A percentile compares a stretch with the other conserved stretches of the same genome.
Evolutionary conservation across 1,284 basidiomycete genomes (phyloP).

Genomic region (Rhodotorula glutinis): DNA sequence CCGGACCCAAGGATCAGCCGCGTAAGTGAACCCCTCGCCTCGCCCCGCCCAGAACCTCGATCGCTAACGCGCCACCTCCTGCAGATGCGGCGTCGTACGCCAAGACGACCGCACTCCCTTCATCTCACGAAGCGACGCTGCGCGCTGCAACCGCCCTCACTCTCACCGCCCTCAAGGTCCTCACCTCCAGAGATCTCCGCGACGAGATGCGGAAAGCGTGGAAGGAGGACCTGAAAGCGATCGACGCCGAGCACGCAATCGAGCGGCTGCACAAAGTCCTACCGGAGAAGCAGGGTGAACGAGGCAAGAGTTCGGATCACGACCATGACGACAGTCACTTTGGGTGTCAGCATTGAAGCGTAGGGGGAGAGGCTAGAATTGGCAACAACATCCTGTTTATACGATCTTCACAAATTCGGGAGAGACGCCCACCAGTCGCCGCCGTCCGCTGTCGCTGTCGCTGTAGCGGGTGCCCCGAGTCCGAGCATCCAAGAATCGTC

Average conservation of each 20-base stretch:
- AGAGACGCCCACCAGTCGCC: background rate
- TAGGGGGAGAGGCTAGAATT: no score
- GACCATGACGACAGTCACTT: background rate
- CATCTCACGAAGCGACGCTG: conserved; percentile 7
- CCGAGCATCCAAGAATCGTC: conserved; percentile 1
- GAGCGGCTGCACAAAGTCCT: background rate
- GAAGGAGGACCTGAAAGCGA: conserved; percentile 1
- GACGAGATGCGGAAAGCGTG: background rate
- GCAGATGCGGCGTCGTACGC: conserved; percentile 7
- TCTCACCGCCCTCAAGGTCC: background rate
- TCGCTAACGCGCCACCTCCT: background rate
- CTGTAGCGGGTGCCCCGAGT: background rate
- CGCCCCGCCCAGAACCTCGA: background rate
- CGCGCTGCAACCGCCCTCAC: conserved; percentile 4
- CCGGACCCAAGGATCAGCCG: background rate
- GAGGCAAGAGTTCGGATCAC: background rate
- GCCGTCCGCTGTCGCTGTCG: background rate
- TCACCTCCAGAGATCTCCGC: background rate
- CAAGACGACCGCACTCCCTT: background rate
- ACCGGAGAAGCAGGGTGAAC: background rate
- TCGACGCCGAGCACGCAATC: background rate
- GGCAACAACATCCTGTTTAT: no score
- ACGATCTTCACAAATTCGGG: background rate
- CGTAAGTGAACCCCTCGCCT: background rate
- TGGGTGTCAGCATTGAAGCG: no score